A percentile compares a stretch with the other conserved stretches of the same genome.
These are phyloP conservation scores for Candida dajiaensis DNA, from an alignment of 805 yeast species.

Conservation along the genomic window DNA sequence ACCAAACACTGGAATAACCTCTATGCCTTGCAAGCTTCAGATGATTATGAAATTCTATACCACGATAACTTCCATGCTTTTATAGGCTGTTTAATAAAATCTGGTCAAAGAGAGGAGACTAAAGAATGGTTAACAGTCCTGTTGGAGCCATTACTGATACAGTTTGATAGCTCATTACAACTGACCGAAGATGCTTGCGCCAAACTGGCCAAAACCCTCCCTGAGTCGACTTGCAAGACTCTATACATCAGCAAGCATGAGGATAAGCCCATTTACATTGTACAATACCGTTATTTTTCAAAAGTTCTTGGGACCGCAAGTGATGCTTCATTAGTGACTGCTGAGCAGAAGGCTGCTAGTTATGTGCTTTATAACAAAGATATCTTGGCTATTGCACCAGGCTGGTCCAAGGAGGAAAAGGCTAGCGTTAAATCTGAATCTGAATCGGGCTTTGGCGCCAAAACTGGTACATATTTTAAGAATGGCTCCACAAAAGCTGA, in stretches of 20 bases:
- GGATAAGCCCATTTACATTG: not conserved
- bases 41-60: not conserved
- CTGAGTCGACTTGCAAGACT: not conserved
- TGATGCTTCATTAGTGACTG: conserved; percentile 1
- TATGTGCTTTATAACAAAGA: conserved; percentile 1
- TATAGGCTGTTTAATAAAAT: conserved; percentile 3
- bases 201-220: not conserved
- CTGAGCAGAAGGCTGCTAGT: conserved; percentile 1
- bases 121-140: conserved; percentile 7
- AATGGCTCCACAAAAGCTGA: not conserved
- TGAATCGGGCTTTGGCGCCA: not conserved
- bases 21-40: conserved; percentile 1
- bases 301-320: conserved; percentile 3
- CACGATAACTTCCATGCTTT: conserved; percentile 9
- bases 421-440: not conserved
- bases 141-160: conserved; percentile 5
- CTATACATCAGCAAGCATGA: not conserved
- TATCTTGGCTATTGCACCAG: not conserved
- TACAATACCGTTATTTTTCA: not conserved
- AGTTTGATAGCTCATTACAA: not conserved
- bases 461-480: not conserved
- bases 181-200: conserved; percentile 1
- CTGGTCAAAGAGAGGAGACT: not conserved
- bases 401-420: not conserved
- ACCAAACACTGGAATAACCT: conserved; percentile 3